These are phyloP conservation scores for Lycium ferocissimum DNA, from an alignment of 257 asterid genomes.

Conservation along the genomic window DNA sequence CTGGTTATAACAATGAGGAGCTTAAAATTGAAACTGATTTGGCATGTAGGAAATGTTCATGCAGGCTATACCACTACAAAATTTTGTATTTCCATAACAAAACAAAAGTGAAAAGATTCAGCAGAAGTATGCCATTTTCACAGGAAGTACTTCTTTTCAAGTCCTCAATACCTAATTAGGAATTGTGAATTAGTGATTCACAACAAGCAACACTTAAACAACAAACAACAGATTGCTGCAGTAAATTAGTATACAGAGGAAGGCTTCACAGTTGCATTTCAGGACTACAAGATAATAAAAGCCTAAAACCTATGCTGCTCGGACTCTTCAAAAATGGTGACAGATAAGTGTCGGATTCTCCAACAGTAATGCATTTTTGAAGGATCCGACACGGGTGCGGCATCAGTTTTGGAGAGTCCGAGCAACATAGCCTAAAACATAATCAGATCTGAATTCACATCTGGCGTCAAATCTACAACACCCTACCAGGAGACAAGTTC, in stretches of 20 bases:
- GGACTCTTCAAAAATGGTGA: too few species aligned
- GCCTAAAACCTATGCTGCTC: too few species aligned
- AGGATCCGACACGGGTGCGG: too few species aligned
- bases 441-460: neutral
- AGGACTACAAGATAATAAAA: neutral
- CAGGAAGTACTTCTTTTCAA: neutral
- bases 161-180: neutral
- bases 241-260: neutral
- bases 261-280: neutral
- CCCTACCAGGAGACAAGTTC: neutral
- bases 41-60: neutral
- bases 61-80: slow-evolving; percentile 13
- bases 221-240: slow-evolving; percentile 10
- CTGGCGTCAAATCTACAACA: neutral
- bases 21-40: neutral
- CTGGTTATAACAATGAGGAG: neutral
- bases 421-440: slow-evolving; percentile 22
- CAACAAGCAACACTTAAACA: neutral
- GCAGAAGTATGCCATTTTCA: neutral
- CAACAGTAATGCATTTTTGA: too few species aligned
- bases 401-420: too few species aligned
- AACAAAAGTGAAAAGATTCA: neutral
- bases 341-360: too few species aligned
- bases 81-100: slow-evolving; percentile 3
- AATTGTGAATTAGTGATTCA: neutral